Evolutionary conservation across 1,284 basidiomycete species (phyloP), one percentile per base, ranked within the genome.

Genomic region (Cutaneotrichosporon sp.): DNA sequence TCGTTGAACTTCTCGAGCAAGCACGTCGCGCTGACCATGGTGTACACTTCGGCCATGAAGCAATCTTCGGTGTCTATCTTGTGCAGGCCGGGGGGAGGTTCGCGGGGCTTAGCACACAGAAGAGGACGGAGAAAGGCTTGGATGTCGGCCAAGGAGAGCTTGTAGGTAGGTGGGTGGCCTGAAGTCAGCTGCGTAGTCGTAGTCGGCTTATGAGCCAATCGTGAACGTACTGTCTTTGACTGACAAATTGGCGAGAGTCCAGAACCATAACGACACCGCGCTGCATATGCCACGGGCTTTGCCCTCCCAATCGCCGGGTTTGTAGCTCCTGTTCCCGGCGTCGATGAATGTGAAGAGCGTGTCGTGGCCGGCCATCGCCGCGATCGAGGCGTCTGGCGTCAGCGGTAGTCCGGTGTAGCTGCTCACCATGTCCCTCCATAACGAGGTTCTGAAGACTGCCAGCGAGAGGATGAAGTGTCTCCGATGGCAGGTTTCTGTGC

Each of bases 401-500:
- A 50, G 47, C 9, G 9, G 14, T 7, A 19, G 0, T 3, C 16
- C 9, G 11, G 16, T 8, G 5, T 27, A 16, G 4, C 22, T 10
- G 61, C 71, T 52, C 53, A 74, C 70, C 54, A 46, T 67, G 58
- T 1, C 53, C 46, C 10, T 62, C 61, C 1, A 64, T 44, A 0
- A 57, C 52, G 31, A 71, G 45, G 49, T 74, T 74, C 27, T 68
- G 53, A 19, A 72, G 41, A 42, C 67, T 65, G 0, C 61, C 68
- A 0, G 61, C 47, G 14, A 70, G 35, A 2, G 68, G 55, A 19
- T 55, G 49, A 20, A 49, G 27, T n/a, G 49, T 16, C 17, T 26
- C 10, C 38, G 46, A 4, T 3, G 17, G 29, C 9, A 38, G 42
- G 10, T 5, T 14, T 6, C 5, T 14, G 46, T 24, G 24, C 12